Evolutionary conservation across 306 rosid species (phyloP).

Genomic region (Arachis stenosperma): DNA sequence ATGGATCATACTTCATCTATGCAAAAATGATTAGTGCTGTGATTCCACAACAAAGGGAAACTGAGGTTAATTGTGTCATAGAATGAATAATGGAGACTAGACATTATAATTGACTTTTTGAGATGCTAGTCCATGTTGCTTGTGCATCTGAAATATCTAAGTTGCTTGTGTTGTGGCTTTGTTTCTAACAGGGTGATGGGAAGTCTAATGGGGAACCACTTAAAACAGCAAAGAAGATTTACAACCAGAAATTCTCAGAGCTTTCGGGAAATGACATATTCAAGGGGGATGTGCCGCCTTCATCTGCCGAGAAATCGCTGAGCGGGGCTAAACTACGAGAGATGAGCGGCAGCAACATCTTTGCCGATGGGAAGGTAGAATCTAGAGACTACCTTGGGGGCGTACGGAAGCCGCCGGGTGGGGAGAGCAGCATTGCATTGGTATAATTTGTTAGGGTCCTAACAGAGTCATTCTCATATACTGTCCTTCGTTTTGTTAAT

Average conservation of each 20-base stretch:
- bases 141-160: background rate
- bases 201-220: conserved; percentile 55
- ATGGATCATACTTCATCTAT: background rate
- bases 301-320: conserved; percentile 77
- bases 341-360: conserved; percentile 92
- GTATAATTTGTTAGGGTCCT: conserved; percentile 75
- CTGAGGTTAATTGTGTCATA: conserved; percentile 11
- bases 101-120: background rate
- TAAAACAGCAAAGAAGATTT: conserved; percentile 90
- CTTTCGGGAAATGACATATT: conserved; percentile 91
- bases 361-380: conserved; percentile 95
- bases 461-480: conserved; percentile 53
- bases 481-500: conserved; percentile 56
- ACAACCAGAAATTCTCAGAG: conserved; percentile 69
- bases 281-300: conserved; percentile 74
- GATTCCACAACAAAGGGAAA: background rate
- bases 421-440: conserved; percentile 98
- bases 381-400: conserved; percentile 91
- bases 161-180: conserved; percentile 36
- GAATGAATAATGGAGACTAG: conserved; percentile 17
- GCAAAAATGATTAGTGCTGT: conserved; percentile 13
- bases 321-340: conserved; percentile 86
- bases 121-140: background rate
- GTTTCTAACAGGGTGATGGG: conserved; percentile 50
- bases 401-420: conserved; percentile 98